phyloP scores from a whole-genome alignment of 2,329 filamentous ascomycete species.

The Sporothrix curviconia region DNA sequence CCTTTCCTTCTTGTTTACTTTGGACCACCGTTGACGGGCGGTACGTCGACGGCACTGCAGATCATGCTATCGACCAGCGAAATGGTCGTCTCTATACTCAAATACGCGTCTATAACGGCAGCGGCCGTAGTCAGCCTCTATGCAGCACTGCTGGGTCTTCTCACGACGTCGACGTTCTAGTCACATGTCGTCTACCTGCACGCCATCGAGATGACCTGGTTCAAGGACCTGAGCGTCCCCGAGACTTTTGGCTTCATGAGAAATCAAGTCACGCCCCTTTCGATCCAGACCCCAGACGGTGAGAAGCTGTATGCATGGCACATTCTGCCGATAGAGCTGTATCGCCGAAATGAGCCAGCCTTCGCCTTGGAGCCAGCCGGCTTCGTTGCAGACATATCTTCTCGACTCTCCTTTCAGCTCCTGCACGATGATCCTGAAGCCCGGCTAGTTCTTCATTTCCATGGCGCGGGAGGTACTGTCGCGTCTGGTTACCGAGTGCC shows the following conservation, averaged over 20 bases:
- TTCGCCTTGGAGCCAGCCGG: constrained; percentile 36
- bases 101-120: not conserved
- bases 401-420: constrained; percentile 34
- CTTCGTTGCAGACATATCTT: constrained; percentile 28
- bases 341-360: constrained; percentile 50
- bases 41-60: too few relatives aligned
- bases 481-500: constrained; percentile 48
- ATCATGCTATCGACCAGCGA: not conserved
- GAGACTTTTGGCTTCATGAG: constrained; percentile 65
- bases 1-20: too few relatives aligned
- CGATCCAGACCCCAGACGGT: constrained; percentile 56
- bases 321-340: constrained; percentile 62
- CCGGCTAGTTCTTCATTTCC: constrained; percentile 43
- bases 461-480: constrained; percentile 51
- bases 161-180: not conserved
- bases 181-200: constrained; percentile 51
- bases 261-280: constrained; percentile 68
- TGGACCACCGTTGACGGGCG: too few relatives aligned
- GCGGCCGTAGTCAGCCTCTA: constrained; percentile 2
- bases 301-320: constrained; percentile 70
- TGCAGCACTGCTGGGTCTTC: constrained; percentile 1
- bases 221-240: constrained; percentile 55
- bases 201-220: constrained; percentile 47
- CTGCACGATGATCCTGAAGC: constrained; percentile 39
- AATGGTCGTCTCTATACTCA: constrained; percentile 1